Evolutionary conservation across 2,329 filamentous ascomycete species (phyloP).

Genomic region (Diplodia mutila): DNA sequence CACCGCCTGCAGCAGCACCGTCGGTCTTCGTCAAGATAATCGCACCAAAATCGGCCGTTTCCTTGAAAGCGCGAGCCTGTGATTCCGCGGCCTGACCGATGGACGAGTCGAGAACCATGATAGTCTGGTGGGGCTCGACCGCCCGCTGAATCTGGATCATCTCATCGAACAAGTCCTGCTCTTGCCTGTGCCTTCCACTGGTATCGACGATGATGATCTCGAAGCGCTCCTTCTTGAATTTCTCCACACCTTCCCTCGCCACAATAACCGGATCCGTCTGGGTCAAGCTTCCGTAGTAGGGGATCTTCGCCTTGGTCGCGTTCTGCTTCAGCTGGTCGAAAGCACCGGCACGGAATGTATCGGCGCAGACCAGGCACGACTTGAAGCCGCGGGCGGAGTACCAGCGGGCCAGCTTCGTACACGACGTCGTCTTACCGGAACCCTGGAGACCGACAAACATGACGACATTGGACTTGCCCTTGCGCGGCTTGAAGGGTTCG

Average conservation of each 20-base stretch:
- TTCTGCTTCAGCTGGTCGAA: conserved; percentile 99
- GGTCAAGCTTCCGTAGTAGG: conserved; percentile 95
- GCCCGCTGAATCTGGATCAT: conserved; percentile 96
- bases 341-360: conserved; percentile 97
- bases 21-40: conserved; percentile 99
- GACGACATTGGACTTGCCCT: conserved; percentile 93
- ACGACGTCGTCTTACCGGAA: conserved; percentile 96
- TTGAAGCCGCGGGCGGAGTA: conserved; percentile 94
- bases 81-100: conserved; percentile 96
- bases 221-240: conserved; percentile 98
- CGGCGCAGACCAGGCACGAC: conserved; percentile 91
- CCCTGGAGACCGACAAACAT: conserved; percentile 99
- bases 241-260: conserved; percentile 92
- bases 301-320: conserved; percentile 97
- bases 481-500: conserved; percentile 95
- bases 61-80: conserved; percentile 95
- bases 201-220: conserved; percentile 99
- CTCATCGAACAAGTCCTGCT: conserved; percentile 92
- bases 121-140: conserved; percentile 90
- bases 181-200: conserved; percentile 90
- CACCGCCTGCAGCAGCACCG: conserved; percentile 91
- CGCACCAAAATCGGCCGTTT: conserved; percentile 92
- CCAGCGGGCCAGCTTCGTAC: conserved; percentile 93
- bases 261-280: conserved; percentile 95
- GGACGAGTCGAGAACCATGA: conserved; percentile 95